Base-by-base conservation (phyloP, 2,329 filamentous ascomycete species). In the Alternaria sp. region DNA sequence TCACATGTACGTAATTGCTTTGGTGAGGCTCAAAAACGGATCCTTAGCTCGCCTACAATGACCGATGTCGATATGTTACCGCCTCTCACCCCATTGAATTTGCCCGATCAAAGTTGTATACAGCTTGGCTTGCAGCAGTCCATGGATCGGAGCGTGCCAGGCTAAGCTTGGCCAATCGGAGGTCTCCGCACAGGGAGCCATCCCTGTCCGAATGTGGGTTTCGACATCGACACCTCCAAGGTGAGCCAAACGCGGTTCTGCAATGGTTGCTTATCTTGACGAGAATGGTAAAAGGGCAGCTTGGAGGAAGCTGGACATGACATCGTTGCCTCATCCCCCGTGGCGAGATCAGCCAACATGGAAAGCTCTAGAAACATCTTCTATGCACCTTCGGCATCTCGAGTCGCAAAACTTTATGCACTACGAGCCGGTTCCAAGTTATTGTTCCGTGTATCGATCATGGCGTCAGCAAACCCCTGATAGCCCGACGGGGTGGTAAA, bases 111-210 rank as follows among this genome's bases (percentile, higher is more conserved):
- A 24, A 56, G 46, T 34, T 30, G 38, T 56, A 42, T 46, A 51
- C 28, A 42, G 47, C 53, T 60, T 57, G 57, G 57, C 57, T 51
- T 57, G 57, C 57, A 57, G 41, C 20, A 41, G 7, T 26, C 53
- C 39, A 26, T 46, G n/a, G 22, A 60, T 56, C 18, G 26, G 56
- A 41, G 41, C 24, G 18, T 41, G 12, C 34, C 49, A 39, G 18
- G 26, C 34, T 38, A 16, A 28, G 26, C n/a, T 32, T 7, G 34
- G 16, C 57, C 57, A 60, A 60, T 60, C 39, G 46, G 53, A 30
- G 28, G 16, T 6, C 24, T 24, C 22, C 38, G 42, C 32, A 16
- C 30, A 20, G 47, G 20, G 26, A 12, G 20, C 16, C 8, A 38
- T 18, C 54, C 41, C 51, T 49, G 22, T 34, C 28, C 34, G 39